phyloP scores from a whole-genome alignment of 805 yeast genomes.

The Ogataea henricii region DNA sequence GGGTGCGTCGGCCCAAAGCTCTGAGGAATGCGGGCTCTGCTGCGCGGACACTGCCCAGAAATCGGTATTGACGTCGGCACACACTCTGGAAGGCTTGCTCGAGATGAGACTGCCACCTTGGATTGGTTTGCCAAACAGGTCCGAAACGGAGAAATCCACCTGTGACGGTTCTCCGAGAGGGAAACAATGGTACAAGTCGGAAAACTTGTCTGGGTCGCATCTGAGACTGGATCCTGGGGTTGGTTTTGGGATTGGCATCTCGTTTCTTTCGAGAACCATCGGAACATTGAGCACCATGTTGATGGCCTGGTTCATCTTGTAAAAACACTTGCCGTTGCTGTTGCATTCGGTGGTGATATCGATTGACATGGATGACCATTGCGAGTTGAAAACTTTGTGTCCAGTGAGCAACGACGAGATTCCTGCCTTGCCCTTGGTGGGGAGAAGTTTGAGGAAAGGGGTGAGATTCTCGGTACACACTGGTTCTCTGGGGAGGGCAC shows the following conservation, averaged over 20 bases:
- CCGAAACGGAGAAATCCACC: slow-evolving; percentile 54
- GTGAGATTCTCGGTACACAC: slow-evolving; percentile 96
- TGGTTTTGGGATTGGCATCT: slow-evolving; percentile 80
- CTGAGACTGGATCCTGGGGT: slow-evolving; percentile 64
- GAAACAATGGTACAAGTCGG: slow-evolving; percentile 71
- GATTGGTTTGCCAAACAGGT: slow-evolving; percentile 70
- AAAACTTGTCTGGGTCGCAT: slow-evolving; percentile 67
- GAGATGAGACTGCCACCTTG: slow-evolving; percentile 66
- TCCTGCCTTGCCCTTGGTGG: slow-evolving; percentile 91
- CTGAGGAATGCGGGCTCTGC: background rate
- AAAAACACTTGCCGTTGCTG: slow-evolving; percentile 42
- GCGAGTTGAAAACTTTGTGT: slow-evolving; percentile 83
- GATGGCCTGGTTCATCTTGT: slow-evolving; percentile 63
- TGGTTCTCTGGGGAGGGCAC: slow-evolving; percentile 92
- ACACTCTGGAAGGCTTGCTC: slow-evolving; percentile 42
- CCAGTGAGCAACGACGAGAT: slow-evolving; percentile 85
- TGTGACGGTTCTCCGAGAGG: slow-evolving; percentile 59
- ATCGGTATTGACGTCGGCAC: slow-evolving; percentile 42
- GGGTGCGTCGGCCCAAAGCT: background rate
- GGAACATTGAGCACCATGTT: slow-evolving; percentile 74
- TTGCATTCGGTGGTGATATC: slow-evolving; percentile 67
- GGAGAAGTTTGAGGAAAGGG: slow-evolving; percentile 85
- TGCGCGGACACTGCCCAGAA: slow-evolving; percentile 43
- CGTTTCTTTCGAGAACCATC: slow-evolving; percentile 61
- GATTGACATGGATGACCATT: slow-evolving; percentile 92